Evolutionary conservation across 208 protist genomes (phyloP), one percentile per base, ranked within the genome.

Genomic region (Lotmaria passim): DNA sequence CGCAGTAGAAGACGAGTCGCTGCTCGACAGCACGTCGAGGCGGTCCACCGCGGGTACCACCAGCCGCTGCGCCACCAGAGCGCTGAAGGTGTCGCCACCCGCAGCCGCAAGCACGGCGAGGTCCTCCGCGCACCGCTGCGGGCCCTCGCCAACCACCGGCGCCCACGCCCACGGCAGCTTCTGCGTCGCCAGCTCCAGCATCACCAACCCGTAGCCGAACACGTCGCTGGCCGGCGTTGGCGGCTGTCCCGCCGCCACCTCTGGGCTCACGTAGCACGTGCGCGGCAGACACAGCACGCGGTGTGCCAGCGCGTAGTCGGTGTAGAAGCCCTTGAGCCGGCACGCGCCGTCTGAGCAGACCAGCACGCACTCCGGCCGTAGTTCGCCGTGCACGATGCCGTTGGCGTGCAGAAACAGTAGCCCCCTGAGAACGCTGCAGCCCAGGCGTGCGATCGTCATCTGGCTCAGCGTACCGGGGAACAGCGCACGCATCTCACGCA

Each of bases 241-340:
- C 26, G 60, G 68, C 38, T 66, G 69, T 4, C 86, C 85, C 15
- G 55, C 57, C 19, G 83, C 81, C 52, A 87, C 82, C 39, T 87
- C 89, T 0, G 85, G 89, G 46, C 87, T 83, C 80, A 89, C 85
- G 79, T 94, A 82, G 87, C 48, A 83, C 33, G n/a, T 69, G 52
- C 24, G 75, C 48, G 30, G 60, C 34, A 81, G 59, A 51, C 68
- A 59, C 52, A 51, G 80, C 68, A 57, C 82, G 53, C 47, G 60
- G 33, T 19, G 67, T 39, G 8, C 6, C 60, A 28, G 52, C 52
- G 23, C 1, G 19, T 21, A 5, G 41, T 69, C 60, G 1, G 62
- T 50, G 15, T 73, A 86, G 46, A 91, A 73, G 33, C 88, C 77
- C 0, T 57, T 73, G 39, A 95, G 66, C 53, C 89, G 91, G 61